phyloP scores from a whole-genome alignment of 2,329 filamentous ascomycete genomes.

The Fusarium torulosum region DNA sequence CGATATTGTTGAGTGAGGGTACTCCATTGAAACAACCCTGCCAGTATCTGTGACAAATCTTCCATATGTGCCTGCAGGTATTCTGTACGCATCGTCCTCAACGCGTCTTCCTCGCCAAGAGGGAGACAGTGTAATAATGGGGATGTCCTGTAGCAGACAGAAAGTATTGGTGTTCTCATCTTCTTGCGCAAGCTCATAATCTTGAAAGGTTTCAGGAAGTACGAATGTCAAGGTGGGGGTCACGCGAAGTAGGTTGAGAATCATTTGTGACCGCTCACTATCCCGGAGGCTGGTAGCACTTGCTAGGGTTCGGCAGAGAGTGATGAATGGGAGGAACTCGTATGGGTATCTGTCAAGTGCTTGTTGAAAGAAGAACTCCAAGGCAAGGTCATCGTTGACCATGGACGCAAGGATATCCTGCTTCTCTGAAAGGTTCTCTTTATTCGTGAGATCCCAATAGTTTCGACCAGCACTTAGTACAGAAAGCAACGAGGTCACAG shows the following conservation, averaged over 20 bases:
- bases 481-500: constrained; percentile 74
- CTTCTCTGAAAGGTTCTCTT: constrained; percentile 49
- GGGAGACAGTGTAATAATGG: constrained; percentile 68
- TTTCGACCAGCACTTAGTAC: constrained; percentile 68
- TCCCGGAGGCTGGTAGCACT: constrained; percentile 51
- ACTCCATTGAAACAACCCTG: constrained; percentile 81
- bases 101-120: constrained; percentile 59
- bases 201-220: constrained; percentile 77
- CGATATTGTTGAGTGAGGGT: constrained; percentile 82
- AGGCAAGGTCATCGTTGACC: constrained; percentile 59
- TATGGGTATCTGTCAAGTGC: constrained; percentile 85
- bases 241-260: constrained; percentile 74
- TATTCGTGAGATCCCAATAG: constrained; percentile 66
- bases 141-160: constrained; percentile 72
- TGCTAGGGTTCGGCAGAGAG: constrained; percentile 74
- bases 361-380: constrained; percentile 72
- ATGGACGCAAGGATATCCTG: constrained; percentile 54
- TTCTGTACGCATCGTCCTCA: constrained; percentile 67
- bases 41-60: constrained; percentile 82
- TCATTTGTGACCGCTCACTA: constrained; percentile 59
- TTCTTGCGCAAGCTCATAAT: constrained; percentile 83
- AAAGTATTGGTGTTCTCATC: constrained; percentile 88
- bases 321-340: constrained; percentile 83
- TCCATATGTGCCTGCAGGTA: constrained; percentile 75
- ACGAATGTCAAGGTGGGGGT: constrained; percentile 82